These are phyloP conservation scores for Chenopodium suecicum DNA, from an alignment of 148 eudicot genomes.

Conservation along the genomic window DNA sequence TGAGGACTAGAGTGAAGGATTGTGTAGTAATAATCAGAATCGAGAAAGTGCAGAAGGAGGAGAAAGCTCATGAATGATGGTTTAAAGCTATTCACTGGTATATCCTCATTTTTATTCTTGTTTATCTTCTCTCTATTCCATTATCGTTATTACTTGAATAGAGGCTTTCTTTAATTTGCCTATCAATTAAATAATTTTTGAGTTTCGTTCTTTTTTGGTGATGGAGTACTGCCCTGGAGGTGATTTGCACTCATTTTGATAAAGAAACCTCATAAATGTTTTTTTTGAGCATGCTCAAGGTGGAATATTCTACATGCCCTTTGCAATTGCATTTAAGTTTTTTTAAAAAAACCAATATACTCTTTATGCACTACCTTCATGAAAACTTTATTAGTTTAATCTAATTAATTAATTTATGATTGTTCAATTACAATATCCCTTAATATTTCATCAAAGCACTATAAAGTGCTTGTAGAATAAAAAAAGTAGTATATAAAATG, in stretches of 20 bases:
- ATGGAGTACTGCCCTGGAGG: slow-evolving; percentile 98
- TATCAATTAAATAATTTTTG: too few species aligned
- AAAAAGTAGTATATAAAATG: background rate
- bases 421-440: background rate
- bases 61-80: too few species aligned
- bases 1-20: too few species aligned
- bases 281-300: slow-evolving; percentile 96
- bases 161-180: too few species aligned
- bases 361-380: background rate
- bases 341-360: background rate
- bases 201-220: slow-evolving; percentile 54
- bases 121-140: too few species aligned
- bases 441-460: background rate
- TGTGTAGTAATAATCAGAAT: too few species aligned
- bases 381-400: background rate
- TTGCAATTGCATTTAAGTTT: background rate
- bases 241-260: slow-evolving; percentile 85
- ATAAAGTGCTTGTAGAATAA: background rate
- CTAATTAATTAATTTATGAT: background rate
- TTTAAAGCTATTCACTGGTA: too few species aligned
- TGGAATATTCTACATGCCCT: slow-evolving; percentile 19
- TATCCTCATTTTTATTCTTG: too few species aligned
- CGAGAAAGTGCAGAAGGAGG: too few species aligned
- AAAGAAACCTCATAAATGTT: slow-evolving; percentile 63
- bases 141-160: too few species aligned